A percentile compares a stretch with the other conserved stretches of the same genome.
phyloP scores from a whole-genome alignment of 495 filamentous ascomycete genomes.

The Penicillium canescens region DNA sequence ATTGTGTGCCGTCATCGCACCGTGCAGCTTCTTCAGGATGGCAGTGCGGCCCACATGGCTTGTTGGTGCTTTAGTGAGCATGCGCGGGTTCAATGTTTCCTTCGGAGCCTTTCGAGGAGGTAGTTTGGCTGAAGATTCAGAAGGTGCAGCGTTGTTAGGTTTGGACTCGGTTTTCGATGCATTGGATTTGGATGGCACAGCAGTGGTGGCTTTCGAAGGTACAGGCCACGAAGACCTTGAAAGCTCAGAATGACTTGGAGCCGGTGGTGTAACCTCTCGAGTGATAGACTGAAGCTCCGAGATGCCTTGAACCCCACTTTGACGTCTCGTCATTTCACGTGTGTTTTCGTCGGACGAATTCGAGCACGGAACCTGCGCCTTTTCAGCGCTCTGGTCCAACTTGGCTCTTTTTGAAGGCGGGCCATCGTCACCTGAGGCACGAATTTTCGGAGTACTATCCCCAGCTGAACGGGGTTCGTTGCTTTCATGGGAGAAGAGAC shows the following conservation, averaged over 20 bases:
- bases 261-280: slow-evolving; percentile 45
- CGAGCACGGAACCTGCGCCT: no score
- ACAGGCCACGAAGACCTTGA: slow-evolving; percentile 26
- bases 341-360: background rate
- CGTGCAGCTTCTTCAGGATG: slow-evolving; percentile 72
- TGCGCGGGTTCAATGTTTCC: slow-evolving; percentile 75
- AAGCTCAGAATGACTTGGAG: slow-evolving; percentile 18
- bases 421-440: background rate
- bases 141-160: background rate
- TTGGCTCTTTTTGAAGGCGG: slow-evolving; percentile 2
- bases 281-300: slow-evolving; percentile 20
- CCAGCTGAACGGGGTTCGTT: background rate
- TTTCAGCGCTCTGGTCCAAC: background rate
- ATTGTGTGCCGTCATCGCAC: slow-evolving; percentile 72
- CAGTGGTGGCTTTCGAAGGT: slow-evolving; percentile 4
- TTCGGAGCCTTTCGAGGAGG: slow-evolving; percentile 39
- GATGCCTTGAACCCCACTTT: background rate
- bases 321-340: background rate
- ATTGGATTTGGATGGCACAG: slow-evolving; percentile 1
- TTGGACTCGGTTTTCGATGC: background rate
- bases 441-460: background rate
- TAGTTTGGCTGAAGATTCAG: slow-evolving; percentile 12
- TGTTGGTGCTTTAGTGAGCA: slow-evolving; percentile 70
- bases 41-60: slow-evolving; percentile 64
- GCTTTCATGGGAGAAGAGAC: slow-evolving; percentile 58